Percentiles rank a stretch among this genome's conserved stretches.
Evolutionary conservation across 192 early-diverging fungal genomes (phyloP).

Genomic region (Coemansia sp.): DNA sequence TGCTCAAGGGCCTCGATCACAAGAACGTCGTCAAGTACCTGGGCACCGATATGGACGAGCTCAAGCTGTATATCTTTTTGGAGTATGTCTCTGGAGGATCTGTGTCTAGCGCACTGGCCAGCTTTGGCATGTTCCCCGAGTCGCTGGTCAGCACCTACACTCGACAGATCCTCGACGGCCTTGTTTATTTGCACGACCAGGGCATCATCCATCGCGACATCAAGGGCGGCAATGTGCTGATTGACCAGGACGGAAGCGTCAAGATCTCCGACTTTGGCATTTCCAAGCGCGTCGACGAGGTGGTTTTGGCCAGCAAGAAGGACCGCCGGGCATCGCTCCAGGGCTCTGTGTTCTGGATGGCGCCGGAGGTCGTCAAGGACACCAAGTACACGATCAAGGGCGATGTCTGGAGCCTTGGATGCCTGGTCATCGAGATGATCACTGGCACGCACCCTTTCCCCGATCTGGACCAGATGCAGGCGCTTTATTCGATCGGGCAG

Average conservation of each 20-base stretch:
- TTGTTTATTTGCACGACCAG: conserved; percentile 91
- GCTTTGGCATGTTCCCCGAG: conserved; percentile 87
- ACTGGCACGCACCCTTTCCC: conserved; percentile 91
- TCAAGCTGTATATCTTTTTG: conserved; percentile 85
- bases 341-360: conserved; percentile 99
- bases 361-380: conserved; percentile 95
- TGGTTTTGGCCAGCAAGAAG: conserved; percentile 47
- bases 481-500: conserved; percentile 67
- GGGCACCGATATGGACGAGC: conserved; percentile 75
- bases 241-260: conserved; percentile 87
- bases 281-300: conserved; percentile 88
- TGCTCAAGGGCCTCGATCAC: conserved; percentile 89
- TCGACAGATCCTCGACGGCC: conserved; percentile 85
- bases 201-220: conserved; percentile 98
- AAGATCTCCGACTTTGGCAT: conserved; percentile 99
- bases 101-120: conserved; percentile 77
- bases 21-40: conserved; percentile 96
- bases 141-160: conserved; percentile 79
- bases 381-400: conserved; percentile 90
- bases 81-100: conserved; percentile 99
- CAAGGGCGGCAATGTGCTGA: conserved; percentile 91
- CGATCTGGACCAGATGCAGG: conserved; percentile 75
- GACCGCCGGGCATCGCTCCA: conserved; percentile 76
- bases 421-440: conserved; percentile 98
- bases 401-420: conserved; percentile 93